Percentiles rank a stretch among this genome's conserved stretches.
Conservation (phyloP, 768 basidiomycete species). For the Russula sp. region DNA sequence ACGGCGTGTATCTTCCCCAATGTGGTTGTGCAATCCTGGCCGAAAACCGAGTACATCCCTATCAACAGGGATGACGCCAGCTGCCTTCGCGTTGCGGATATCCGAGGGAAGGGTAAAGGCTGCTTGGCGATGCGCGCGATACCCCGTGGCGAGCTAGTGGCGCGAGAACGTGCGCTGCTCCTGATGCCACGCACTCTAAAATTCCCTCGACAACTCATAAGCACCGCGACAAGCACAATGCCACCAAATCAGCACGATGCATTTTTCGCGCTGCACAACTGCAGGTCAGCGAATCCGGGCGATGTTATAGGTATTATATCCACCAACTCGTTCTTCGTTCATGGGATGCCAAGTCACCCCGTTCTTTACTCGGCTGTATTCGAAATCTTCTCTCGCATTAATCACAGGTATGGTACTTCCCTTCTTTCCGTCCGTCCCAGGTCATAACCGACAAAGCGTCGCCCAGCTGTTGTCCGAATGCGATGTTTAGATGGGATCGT, state of each 20-base stretch:
- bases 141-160: conserved; percentile 29
- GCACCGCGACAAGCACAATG: background rate
- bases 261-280: background rate
- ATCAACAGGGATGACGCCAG: background rate
- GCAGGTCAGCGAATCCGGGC: background rate
- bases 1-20: conserved; percentile 2
- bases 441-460: conserved; percentile 6
- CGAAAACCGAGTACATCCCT: background rate
- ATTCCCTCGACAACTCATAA: background rate
- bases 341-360: conserved; percentile 5
- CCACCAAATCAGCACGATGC: background rate
- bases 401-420: conserved; percentile 11
- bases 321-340: conserved; percentile 8
- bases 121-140: conserved; percentile 29
- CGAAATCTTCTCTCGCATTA: conserved; percentile 23
- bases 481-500: conserved; percentile 23
- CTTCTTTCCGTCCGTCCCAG: background rate
- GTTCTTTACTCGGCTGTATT: conserved; percentile 24
- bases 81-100: background rate
- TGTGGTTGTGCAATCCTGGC: background rate
- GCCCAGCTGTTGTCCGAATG: conserved; percentile 24
- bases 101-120: conserved; percentile 25
- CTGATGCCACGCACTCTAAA: conserved; percentile 17
- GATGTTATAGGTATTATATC: background rate
- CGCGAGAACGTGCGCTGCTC: conserved; percentile 34